Evolutionary conservation across 2,329 filamentous ascomycete genomes (phyloP).

Genomic region (Pyricularia pennisetigena): DNA sequence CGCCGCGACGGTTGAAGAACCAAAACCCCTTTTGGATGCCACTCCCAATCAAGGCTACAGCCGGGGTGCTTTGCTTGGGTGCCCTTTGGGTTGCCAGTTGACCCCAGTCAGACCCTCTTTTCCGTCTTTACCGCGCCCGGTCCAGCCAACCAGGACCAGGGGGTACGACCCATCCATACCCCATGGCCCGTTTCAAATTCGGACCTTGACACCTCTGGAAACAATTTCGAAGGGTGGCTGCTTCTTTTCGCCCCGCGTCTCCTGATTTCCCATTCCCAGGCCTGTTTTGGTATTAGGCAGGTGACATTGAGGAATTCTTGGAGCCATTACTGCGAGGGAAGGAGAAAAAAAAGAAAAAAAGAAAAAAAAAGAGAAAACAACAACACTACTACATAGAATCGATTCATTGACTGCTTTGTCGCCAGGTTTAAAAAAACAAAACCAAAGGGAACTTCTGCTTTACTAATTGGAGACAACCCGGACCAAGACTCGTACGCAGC

Average conservation of each 20-base stretch:
- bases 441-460: background rate
- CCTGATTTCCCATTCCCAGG: background rate
- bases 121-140: conserved; percentile 4
- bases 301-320: background rate
- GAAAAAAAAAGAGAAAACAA: background rate
- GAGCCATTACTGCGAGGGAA: background rate
- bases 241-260: background rate
- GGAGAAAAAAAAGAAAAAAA: background rate
- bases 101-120: background rate
- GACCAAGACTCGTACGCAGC: background rate
- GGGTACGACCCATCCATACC: conserved; percentile 2
- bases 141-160: conserved; percentile 3
- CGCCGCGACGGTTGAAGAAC: background rate
- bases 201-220: conserved; percentile 7
- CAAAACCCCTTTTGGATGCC: background rate
- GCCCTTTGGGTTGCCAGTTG: background rate
- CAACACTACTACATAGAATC: too few relatives aligned
- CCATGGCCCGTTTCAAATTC: conserved; percentile 6
- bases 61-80: background rate
- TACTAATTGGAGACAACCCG: background rate
- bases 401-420: background rate
- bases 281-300: background rate
- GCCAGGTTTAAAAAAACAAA: too few relatives aligned
- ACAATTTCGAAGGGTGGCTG: conserved; percentile 4
- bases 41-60: background rate